A percentile compares a stretch with the other conserved stretches of the same genome.
Conservation (phyloP, 164 flowering plant species). For the Kalanchoe fedtschenkoi region DNA sequence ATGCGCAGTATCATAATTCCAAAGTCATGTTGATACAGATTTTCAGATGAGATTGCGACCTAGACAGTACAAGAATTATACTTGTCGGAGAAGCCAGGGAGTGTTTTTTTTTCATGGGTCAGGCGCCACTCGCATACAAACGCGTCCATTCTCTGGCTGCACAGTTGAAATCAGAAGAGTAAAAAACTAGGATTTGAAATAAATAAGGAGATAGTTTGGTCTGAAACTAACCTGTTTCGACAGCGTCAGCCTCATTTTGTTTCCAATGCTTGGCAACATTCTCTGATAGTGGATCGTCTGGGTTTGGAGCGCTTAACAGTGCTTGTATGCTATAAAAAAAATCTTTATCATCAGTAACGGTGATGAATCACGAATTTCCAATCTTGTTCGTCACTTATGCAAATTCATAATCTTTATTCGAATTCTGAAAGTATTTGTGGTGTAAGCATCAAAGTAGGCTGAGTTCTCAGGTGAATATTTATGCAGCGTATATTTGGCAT, state of each 20-base stretch:
- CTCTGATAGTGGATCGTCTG: slow-evolving; percentile 89
- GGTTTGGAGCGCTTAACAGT: slow-evolving; percentile 86
- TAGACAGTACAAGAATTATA: background rate
- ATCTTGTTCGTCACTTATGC: too few species aligned
- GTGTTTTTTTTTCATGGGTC: background rate
- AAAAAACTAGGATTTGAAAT: background rate
- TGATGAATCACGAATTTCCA: background rate
- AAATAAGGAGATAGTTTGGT: background rate
- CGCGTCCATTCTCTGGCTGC: slow-evolving; percentile 97
- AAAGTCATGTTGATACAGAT: too few species aligned
- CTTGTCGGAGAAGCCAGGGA: background rate
- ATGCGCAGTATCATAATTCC: too few species aligned
- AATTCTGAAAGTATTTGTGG: too few species aligned
- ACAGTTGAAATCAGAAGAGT: background rate
- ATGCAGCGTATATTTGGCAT: too few species aligned
- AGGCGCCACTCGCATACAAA: slow-evolving; percentile 45
- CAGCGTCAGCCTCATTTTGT: slow-evolving; percentile 79
- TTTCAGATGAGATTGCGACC: too few species aligned
- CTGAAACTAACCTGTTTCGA: slow-evolving; percentile 61
- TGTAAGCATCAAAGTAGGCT: too few species aligned
- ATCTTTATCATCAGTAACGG: background rate
- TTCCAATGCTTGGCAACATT: slow-evolving; percentile 97
- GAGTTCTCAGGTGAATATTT: too few species aligned
- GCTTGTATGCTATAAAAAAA: slow-evolving; percentile 60
- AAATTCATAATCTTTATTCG: too few species aligned